These are phyloP conservation scores for Dendrocalamus latiflorus DNA, from an alignment of 202 grass and related monocot genomes.

Conservation along the genomic window DNA sequence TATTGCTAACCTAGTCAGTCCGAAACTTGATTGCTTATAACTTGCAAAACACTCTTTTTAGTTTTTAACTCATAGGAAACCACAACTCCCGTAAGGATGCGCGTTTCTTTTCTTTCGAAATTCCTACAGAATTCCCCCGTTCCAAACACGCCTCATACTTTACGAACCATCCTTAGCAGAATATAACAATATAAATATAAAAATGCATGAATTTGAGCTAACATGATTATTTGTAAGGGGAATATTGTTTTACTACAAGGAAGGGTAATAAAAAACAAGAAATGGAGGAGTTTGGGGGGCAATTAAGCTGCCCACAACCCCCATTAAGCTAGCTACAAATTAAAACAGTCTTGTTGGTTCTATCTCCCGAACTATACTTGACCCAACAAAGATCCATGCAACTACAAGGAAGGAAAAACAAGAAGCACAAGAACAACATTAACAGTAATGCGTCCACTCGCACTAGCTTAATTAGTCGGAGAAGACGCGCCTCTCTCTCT, in stretches of 20 bases:
- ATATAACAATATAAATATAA: background rate
- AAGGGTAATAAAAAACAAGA: background rate
- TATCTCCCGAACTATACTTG: slow-evolving; percentile 52
- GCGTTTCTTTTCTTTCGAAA: background rate
- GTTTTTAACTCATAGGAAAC: background rate
- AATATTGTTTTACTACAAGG: slow-evolving; percentile 25
- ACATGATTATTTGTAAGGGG: slow-evolving; percentile 35
- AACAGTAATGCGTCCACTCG: slow-evolving; percentile 37
- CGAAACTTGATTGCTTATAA: background rate
- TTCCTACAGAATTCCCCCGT: background rate
- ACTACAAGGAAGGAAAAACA: slow-evolving; percentile 40
- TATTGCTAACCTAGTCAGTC: background rate
- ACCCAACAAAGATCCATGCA: slow-evolving; percentile 39
- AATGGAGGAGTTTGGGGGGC: background rate
- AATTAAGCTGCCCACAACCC: slow-evolving; percentile 1
- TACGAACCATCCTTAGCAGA: background rate
- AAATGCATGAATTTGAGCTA: slow-evolving; percentile 4
- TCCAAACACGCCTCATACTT: background rate
- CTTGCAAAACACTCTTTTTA: background rate
- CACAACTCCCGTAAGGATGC: background rate
- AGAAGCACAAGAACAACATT: slow-evolving; percentile 7
- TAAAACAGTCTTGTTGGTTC: slow-evolving; percentile 44
- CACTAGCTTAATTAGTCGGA: slow-evolving; percentile 44
- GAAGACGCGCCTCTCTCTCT: slow-evolving; percentile 12
- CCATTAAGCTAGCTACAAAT: slow-evolving; percentile 36